Evolutionary conservation across 202 grass and related monocot genomes (phyloP).

Genomic region (Schoenoplectus tabernaemontani): DNA sequence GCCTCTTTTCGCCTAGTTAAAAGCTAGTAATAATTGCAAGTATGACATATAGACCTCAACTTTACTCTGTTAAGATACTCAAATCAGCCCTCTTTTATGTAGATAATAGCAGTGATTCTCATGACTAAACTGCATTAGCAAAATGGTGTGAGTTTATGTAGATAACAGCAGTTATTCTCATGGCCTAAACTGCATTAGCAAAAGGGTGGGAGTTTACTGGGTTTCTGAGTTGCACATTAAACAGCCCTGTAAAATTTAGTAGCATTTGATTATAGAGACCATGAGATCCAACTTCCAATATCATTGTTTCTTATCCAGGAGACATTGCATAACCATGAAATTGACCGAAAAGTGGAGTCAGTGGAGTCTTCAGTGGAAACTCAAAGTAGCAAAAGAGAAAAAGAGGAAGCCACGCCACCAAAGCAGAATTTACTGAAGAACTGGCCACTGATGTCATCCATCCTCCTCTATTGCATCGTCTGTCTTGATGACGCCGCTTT

Average conservation of each 20-base stretch:
- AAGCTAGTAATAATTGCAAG: neutral
- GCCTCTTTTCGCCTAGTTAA: neutral
- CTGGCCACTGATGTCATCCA: slow-evolving; percentile 58
- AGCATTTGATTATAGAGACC: neutral
- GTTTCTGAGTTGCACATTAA: neutral
- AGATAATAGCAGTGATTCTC: neutral
- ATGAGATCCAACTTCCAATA: neutral
- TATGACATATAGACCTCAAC: neutral
- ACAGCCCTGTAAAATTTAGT: neutral
- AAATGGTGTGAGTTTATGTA: neutral
- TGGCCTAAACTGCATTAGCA: neutral
- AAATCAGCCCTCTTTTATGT: neutral
- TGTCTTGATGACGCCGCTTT: slow-evolving; percentile 50
- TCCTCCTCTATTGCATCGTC: slow-evolving; percentile 42
- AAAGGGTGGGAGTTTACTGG: no score
- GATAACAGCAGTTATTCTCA: neutral
- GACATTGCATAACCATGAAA: slow-evolving; percentile 64
- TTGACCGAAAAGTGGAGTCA: slow-evolving; percentile 8
- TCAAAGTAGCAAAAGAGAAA: slow-evolving; percentile 12
- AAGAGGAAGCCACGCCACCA: neutral
- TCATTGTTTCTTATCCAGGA: slow-evolving; percentile 31
- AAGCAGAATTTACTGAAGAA: slow-evolving; percentile 46
- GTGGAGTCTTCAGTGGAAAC: slow-evolving; percentile 24
- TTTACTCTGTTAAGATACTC: neutral
- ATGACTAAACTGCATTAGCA: neutral